Conservation (phyloP, 345 rosid species). For the Gossypium stocksii region DNA sequence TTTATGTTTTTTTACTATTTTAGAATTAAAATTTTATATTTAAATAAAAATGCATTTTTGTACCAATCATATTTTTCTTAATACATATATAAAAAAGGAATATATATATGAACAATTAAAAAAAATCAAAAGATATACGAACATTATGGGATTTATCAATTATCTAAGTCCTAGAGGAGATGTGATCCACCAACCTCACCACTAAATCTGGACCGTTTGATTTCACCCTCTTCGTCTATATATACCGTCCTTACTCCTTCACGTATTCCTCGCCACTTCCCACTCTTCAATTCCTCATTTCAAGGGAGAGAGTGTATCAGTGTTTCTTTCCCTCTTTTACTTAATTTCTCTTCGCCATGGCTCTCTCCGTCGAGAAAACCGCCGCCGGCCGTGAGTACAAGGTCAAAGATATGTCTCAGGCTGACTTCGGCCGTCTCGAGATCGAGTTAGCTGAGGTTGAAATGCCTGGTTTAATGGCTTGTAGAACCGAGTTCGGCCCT, state of each 20-base stretch:
- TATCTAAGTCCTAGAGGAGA: background rate
- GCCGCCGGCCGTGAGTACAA: conserved; percentile 77
- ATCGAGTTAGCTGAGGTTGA: conserved; percentile 82
- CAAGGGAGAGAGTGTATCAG: background rate
- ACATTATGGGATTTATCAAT: background rate
- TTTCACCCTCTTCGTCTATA: background rate
- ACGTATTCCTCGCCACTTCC: background rate
- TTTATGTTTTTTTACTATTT: no score
- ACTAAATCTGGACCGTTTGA: background rate
- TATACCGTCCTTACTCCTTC: background rate
- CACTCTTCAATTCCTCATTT: background rate
- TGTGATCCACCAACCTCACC: conserved; percentile 7
- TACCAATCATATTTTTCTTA: no score
- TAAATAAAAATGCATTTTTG: no score
- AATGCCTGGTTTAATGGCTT: conserved; percentile 84
- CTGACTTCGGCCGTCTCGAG: conserved; percentile 88
- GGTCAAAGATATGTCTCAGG: conserved; percentile 88
- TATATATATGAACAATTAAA: background rate
- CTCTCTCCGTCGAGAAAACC: conserved; percentile 72
- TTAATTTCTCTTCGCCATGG: conserved; percentile 32
- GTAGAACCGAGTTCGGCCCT: conserved; percentile 78
- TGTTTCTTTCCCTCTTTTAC: background rate
- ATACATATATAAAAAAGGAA: no score
- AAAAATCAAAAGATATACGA: background rate
- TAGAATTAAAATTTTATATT: no score